phyloP scores from a whole-genome alignment of 495 filamentous ascomycete species.

The Penicillium silybi region DNA sequence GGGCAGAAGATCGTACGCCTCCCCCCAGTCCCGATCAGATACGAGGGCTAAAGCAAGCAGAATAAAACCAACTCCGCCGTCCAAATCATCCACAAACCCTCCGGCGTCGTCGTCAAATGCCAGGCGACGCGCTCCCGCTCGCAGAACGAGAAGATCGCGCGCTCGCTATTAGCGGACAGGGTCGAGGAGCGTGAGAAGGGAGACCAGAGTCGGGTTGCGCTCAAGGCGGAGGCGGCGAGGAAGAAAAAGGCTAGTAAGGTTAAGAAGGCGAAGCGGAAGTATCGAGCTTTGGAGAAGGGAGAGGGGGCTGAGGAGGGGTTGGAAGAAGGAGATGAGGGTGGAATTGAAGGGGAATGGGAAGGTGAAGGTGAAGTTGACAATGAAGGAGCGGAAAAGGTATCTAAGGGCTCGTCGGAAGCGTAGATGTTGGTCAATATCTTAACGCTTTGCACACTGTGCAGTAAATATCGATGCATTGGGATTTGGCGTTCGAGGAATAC shows the following conservation, averaged over 20 bases:
- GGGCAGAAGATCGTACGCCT: slow-evolving; percentile 79
- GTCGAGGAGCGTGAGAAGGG: slow-evolving; percentile 68
- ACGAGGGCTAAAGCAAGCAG: slow-evolving; percentile 32
- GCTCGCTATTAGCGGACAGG: slow-evolving; percentile 68
- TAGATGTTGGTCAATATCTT: neutral
- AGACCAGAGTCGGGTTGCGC: slow-evolving; percentile 50
- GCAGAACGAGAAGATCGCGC: slow-evolving; percentile 87
- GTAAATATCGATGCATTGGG: neutral
- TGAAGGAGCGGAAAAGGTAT: slow-evolving; percentile 33
- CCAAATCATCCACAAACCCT: slow-evolving; percentile 85
- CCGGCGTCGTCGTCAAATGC: slow-evolving; percentile 84
- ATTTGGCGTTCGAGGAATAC: no score
- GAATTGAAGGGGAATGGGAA: slow-evolving; percentile 15
- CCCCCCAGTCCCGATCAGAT: neutral
- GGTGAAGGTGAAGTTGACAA: slow-evolving; percentile 44
- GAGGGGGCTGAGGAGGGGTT: slow-evolving; percentile 34
- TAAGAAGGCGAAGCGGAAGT: slow-evolving; percentile 68
- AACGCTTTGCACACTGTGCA: neutral
- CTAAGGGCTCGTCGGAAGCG: neutral
- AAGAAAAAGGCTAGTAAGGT: slow-evolving; percentile 63
- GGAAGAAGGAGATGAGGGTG: slow-evolving; percentile 37
- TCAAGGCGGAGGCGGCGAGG: slow-evolving; percentile 50
- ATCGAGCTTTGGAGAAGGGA: slow-evolving; percentile 46
- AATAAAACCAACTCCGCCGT: slow-evolving; percentile 98
- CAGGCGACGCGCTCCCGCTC: slow-evolving; percentile 83